Conservation (phyloP, 1,139 yeast species). For the Nadsonia starkeyi-henricii region DNA sequence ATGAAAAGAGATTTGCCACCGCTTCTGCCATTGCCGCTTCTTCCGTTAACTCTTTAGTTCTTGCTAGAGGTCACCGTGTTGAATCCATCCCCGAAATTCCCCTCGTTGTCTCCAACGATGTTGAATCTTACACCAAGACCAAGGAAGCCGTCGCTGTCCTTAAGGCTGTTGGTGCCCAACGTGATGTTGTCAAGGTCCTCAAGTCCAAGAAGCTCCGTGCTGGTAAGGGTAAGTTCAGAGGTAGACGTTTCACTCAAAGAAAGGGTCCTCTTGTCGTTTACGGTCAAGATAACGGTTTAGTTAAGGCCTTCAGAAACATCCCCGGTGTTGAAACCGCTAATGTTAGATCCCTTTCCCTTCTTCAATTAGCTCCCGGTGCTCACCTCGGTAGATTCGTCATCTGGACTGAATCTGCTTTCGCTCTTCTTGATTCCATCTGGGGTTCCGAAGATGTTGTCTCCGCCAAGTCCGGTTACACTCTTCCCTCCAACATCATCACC, state of each 20-base stretch:
- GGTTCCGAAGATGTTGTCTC: constrained; percentile 83
- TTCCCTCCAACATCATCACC: constrained; percentile 88
- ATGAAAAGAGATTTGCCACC: constrained; percentile 99
- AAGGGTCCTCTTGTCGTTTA: constrained; percentile 99
- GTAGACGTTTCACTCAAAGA: constrained; percentile 99
- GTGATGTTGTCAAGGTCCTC: constrained; percentile 95
- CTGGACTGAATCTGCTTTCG: constrained; percentile 99
- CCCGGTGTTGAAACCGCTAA: constrained; percentile 99
- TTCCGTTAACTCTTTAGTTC: constrained; percentile 93
- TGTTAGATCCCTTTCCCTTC: constrained; percentile 86
- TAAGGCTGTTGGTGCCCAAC: constrained; percentile 98
- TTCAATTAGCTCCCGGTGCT: constrained; percentile 99
- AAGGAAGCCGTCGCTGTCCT: constrained; percentile 97
- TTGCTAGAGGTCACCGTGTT: constrained; percentile 99
- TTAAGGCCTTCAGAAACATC: constrained; percentile 97
- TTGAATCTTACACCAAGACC: constrained; percentile 91
- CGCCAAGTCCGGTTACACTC: constrained; percentile 76
- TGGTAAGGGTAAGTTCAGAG: constrained; percentile 99
- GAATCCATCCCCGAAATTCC: constrained; percentile 98
- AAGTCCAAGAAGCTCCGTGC: constrained; percentile 98
- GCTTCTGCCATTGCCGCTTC: constrained; percentile 99
- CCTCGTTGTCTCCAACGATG: constrained; percentile 86
- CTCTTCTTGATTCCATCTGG: constrained; percentile 94
- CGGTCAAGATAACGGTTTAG: constrained; percentile 94
- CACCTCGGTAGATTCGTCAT: constrained; percentile 98